Evolutionary conservation across 1,284 basidiomycete genomes (phyloP).

Genomic region (Sphaerobolus stellatus): DNA sequence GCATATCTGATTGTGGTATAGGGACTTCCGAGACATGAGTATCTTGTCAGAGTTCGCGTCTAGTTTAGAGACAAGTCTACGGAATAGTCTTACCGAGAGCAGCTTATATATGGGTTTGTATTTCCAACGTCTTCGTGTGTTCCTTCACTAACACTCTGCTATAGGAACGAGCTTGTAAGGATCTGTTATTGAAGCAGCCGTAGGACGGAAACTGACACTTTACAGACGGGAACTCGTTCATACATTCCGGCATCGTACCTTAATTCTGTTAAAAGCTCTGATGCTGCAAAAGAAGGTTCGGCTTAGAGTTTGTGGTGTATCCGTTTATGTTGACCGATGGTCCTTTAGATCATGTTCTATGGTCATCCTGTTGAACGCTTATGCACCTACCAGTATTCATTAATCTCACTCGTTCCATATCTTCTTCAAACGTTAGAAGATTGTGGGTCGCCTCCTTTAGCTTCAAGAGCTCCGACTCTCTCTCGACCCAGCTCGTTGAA

Average conservation of each 20-base stretch:
- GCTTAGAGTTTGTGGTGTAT: too few species aligned
- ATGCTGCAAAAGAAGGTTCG: conserved; percentile 86
- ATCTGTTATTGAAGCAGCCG: not conserved
- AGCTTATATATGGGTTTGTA: conserved; percentile 81
- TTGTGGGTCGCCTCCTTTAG: conserved; percentile 86
- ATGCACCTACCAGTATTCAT: conserved; percentile 96
- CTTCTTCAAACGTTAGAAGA: conserved; percentile 89
- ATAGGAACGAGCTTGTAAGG: conserved; percentile 80
- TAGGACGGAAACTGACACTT: not conserved
- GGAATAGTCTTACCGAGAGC: conserved; percentile 74
- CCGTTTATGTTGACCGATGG: too few species aligned
- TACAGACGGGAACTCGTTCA: conserved; percentile 86
- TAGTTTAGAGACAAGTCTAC: conserved; percentile 67
- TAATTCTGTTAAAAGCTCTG: conserved; percentile 93
- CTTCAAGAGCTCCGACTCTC: conserved; percentile 64
- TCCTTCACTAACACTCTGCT: conserved; percentile 1
- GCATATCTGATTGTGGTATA: conserved; percentile 23
- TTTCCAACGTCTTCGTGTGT: conserved; percentile 21
- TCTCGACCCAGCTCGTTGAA: conserved; percentile 76
- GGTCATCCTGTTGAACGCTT: conserved; percentile 96
- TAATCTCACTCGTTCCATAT: conserved; percentile 84
- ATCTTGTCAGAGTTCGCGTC: conserved; percentile 83
- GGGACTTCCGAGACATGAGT: conserved; percentile 80
- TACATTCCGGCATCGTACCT: conserved; percentile 89
- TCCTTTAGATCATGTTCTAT: conserved; percentile 90